Conservation (phyloP, 1,284 basidiomycete species). For the Ganoderma boninense region DNA sequence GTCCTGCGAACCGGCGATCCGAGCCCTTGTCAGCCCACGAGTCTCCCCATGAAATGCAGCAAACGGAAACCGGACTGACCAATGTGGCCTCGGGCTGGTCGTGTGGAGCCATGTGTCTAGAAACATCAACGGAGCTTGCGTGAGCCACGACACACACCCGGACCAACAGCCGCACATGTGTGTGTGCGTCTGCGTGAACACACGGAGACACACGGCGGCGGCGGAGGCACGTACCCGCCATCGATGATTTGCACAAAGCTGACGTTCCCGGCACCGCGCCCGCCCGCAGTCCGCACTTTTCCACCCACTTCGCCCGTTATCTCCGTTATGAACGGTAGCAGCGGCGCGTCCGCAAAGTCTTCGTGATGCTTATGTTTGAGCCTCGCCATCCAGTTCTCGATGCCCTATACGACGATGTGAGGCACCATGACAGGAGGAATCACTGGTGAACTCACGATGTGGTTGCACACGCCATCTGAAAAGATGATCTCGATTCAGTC, state of each 20-base stretch:
- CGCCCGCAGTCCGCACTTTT: slow-evolving; percentile 53
- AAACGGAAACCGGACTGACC: slow-evolving; percentile 34
- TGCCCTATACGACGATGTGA: slow-evolving; percentile 55
- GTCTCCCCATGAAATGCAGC: neutral
- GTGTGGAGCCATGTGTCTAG: slow-evolving; percentile 85
- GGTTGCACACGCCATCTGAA: slow-evolving; percentile 83
- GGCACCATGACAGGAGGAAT: slow-evolving; percentile 30
- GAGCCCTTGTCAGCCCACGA: slow-evolving; percentile 4
- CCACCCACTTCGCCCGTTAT: slow-evolving; percentile 48
- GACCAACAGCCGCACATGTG: slow-evolving; percentile 16
- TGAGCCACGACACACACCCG: neutral
- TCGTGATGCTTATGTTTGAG: slow-evolving; percentile 68
- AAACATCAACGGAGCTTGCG: neutral
- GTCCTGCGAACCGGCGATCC: slow-evolving; percentile 39
- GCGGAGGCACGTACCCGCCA: slow-evolving; percentile 50
- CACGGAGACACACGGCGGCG: neutral
- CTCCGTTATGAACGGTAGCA: slow-evolving; percentile 53
- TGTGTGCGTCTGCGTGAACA: neutral
- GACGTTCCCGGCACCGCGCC: slow-evolving; percentile 57
- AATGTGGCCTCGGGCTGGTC: slow-evolving; percentile 84
- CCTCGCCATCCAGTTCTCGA: slow-evolving; percentile 73
- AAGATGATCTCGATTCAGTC: neutral
- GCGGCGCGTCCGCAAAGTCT: slow-evolving; percentile 64
- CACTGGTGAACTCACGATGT: slow-evolving; percentile 53
- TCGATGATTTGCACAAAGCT: slow-evolving; percentile 62